Conservation (phyloP, 805 yeast species). For the Kazachstania bromeliacearum region DNA sequence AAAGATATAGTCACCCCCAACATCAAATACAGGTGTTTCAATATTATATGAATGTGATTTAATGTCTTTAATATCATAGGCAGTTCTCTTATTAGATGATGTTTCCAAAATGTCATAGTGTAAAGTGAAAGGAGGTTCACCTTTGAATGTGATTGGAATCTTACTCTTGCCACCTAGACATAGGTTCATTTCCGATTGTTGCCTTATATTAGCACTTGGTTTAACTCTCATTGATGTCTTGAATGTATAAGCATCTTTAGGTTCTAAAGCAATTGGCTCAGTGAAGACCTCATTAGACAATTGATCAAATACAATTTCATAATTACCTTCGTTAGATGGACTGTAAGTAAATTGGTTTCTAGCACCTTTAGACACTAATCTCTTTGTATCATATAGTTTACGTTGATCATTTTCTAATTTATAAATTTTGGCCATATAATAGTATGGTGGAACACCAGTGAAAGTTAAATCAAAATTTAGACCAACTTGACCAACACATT, state of each 20-base stretch:
- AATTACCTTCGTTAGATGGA: constrained; percentile 76
- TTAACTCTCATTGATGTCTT: constrained; percentile 63
- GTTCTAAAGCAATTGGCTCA: constrained; percentile 30
- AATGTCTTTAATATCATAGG: constrained; percentile 36
- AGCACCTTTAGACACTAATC: constrained; percentile 33
- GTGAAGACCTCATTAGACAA: constrained; percentile 58
- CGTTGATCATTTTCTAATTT: constrained; percentile 31
- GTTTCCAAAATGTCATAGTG: constrained; percentile 59
- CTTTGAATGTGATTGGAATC: constrained; percentile 56
- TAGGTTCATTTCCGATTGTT: constrained; percentile 21
- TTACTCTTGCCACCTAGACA: constrained; percentile 40
- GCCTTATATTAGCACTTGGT: constrained; percentile 42
- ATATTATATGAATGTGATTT: constrained; percentile 33
- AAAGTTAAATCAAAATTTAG: constrained; percentile 59
- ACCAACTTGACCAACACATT: constrained; percentile 90
- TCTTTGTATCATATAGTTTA: constrained; percentile 31
- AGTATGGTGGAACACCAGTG: constrained; percentile 77
- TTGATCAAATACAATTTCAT: constrained; percentile 58
- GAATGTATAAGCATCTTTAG: constrained; percentile 41
- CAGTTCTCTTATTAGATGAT: constrained; percentile 38
- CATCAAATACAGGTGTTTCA: constrained; percentile 43
- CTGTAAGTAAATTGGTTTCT: constrained; percentile 54
- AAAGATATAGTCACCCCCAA: constrained; percentile 69
- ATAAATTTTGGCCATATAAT: constrained; percentile 52
- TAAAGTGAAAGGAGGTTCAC: constrained; percentile 70